Base-by-base conservation (phyloP, 208 protist species). In the Crithidia sp. region DNA sequence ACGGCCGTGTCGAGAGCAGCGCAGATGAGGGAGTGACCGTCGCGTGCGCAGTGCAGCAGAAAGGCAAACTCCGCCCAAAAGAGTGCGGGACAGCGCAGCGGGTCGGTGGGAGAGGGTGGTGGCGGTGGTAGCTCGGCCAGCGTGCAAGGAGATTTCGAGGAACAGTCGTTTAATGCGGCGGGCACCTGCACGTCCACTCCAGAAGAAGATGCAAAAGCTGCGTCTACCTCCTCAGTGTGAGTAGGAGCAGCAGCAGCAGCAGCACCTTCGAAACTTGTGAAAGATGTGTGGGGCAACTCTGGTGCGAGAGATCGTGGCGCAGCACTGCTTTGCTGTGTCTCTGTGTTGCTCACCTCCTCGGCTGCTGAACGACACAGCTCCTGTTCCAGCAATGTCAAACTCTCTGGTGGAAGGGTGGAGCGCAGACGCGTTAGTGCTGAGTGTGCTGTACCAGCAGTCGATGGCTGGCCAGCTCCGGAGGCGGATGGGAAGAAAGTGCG, bases 41-140 rank as follows among this genome's bases (percentile, higher is more conserved):
- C 49, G 7, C 8, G 3, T 0, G 77, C 78, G 4, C 71, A 16
- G 37, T 39, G 66, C 19, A 71, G 37, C 5, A 81, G 63, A 36
- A 67, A 45, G 8, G 60, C 66, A 47, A 60, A 81, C 55, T 71
- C 69, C 10, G 67, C 36, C 79, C 79, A 81, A 53, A 79, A 83
- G 3, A 70, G 19, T 17, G 59, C 54, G 41, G 61, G 50, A 13
- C 44, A 17, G 28, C 13, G 49, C 39, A 65, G 17, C 40, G 74
- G 66, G 19, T 79, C 67, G 40, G 37, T n/a, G 14, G 28, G 39
- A 14, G 50, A 28, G 28, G 28, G 28, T 28, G 28, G 28, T 28
- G 28, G 28, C 1, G 28, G 28, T 28, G 28, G 28, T 28, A 28
- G 28, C 1, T 28, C 28, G 0, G 28, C 28, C 28, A 28, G 28